These are phyloP conservation scores for Sarocladium brachiariae DNA, from an alignment of 2,329 filamentous ascomycete genomes.

Conservation along the genomic window DNA sequence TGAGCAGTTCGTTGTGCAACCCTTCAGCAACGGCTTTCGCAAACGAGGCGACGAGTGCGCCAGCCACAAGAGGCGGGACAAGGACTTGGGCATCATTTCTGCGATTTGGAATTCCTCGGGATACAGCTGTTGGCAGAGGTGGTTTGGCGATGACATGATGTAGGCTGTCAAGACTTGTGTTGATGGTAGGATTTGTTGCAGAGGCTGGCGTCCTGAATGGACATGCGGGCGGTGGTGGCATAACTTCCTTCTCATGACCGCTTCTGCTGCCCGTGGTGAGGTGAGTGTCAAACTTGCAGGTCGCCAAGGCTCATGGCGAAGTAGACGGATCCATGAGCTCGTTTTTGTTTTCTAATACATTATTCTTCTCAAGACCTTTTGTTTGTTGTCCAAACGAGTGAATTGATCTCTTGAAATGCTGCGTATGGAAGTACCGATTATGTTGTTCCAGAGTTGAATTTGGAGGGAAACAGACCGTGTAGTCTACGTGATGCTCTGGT, in stretches of 20 bases:
- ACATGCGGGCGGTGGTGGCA: conserved; percentile 20
- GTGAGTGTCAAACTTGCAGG: too few species aligned
- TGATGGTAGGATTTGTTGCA: too few species aligned
- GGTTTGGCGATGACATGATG: conserved; percentile 21
- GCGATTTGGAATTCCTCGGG: not conserved
- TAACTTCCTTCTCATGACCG: conserved; percentile 15
- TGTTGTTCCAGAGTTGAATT: too few species aligned
- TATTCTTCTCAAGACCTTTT: not conserved
- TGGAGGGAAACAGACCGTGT: too few species aligned
- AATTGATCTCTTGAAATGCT: too few species aligned
- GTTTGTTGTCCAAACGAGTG: not conserved
- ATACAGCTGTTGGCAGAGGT: conserved; percentile 21
- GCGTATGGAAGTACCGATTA: not conserved
- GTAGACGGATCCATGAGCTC: not conserved
- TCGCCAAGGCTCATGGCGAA: not conserved
- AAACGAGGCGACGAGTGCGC: conserved; percentile 27
- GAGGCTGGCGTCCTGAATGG: conserved; percentile 15
- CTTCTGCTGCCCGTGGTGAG: not conserved
- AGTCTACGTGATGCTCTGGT: too few species aligned
- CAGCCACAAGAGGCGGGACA: conserved; percentile 28
- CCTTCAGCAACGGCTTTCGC: conserved; percentile 27
- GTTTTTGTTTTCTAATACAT: not conserved
- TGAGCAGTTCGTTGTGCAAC: conserved; percentile 28
- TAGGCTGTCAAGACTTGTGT: not conserved
- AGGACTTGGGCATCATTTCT: conserved; percentile 20